Conservation (phyloP, 129 eudicot species). For the Deinandra increscens region DNA sequence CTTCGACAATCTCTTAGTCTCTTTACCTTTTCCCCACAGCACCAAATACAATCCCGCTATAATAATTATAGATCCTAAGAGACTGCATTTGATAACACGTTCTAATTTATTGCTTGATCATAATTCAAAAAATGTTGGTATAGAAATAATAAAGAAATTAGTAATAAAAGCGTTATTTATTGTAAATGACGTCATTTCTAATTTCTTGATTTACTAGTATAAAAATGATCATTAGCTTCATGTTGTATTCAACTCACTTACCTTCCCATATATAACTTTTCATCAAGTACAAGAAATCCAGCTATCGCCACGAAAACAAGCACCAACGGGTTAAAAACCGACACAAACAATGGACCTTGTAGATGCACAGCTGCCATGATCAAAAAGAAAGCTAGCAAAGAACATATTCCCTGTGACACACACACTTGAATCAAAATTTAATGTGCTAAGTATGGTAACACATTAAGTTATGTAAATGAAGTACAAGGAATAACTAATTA, state of each 20-base stretch:
- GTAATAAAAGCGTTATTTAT: too few species aligned
- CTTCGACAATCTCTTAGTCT: too few species aligned
- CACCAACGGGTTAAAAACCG: conserved; percentile 53
- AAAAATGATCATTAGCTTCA: too few species aligned
- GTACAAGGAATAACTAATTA: conserved; percentile 9
- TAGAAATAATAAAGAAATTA: too few species aligned
- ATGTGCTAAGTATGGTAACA: neutral
- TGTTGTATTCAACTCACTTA: conserved; percentile 19
- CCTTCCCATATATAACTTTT: conserved; percentile 64
- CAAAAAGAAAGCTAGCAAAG: conserved; percentile 30
- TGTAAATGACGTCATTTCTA: too few species aligned
- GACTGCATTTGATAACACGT: conserved; percentile 29
- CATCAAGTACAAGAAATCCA: conserved; percentile 48
- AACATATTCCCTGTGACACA: conserved; percentile 44
- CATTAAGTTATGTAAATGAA: neutral
- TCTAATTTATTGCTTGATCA: neutral
- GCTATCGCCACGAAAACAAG: conserved; percentile 49
- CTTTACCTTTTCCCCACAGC: too few species aligned
- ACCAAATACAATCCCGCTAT: conserved; percentile 54
- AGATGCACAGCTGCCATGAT: conserved; percentile 34
- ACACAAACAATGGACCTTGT: conserved; percentile 61
- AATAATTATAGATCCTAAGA: conserved; percentile 48
- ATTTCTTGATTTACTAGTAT: too few species aligned
- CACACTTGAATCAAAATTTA: neutral
- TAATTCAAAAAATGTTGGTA: too few species aligned